Conservation (phyloP, 805 yeast genomes). For the Metschnikowia peoriensis region DNA sequence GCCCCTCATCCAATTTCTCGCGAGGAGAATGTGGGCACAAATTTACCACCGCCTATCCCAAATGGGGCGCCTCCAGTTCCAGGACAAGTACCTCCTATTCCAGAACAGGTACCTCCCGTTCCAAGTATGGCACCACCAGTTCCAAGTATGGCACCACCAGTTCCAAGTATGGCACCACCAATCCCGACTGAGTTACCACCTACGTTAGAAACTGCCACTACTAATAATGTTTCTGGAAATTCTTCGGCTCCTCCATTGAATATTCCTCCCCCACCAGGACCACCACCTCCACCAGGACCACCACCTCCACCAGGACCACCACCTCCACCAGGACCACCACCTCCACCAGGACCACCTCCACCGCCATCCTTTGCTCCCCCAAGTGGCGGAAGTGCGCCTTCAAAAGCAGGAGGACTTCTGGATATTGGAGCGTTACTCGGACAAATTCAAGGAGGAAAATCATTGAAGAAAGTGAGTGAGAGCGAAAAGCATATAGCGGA, state of each 20-base stretch:
- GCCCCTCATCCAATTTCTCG: not conserved
- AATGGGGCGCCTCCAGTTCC: slow-evolving; percentile 19
- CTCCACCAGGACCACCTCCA: slow-evolving; percentile 12
- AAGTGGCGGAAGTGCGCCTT: slow-evolving; percentile 26
- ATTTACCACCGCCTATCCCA: slow-evolving; percentile 18
- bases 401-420: slow-evolving; percentile 25
- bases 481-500: slow-evolving; percentile 46
- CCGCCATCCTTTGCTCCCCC: slow-evolving; percentile 14
- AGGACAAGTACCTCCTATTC: slow-evolving; percentile 18
- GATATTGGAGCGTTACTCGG: slow-evolving; percentile 52
- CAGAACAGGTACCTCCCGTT: slow-evolving; percentile 9
- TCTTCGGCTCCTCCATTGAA: not conserved
- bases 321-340: slow-evolving; percentile 14
- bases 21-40: not conserved
- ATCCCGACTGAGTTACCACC: not conserved
- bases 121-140: slow-evolving; percentile 14
- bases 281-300: slow-evolving; percentile 11
- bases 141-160: slow-evolving; percentile 21
- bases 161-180: slow-evolving; percentile 4
- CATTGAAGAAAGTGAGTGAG: slow-evolving; percentile 51
- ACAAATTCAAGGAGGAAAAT: slow-evolving; percentile 53
- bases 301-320: slow-evolving; percentile 7
- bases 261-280: slow-evolving; percentile 4
- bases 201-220: not conserved
- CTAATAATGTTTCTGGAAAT: not conserved